Conservation (phyloP, 2,329 filamentous ascomycete species). For the Ambrosiella cleistominuta region DNA sequence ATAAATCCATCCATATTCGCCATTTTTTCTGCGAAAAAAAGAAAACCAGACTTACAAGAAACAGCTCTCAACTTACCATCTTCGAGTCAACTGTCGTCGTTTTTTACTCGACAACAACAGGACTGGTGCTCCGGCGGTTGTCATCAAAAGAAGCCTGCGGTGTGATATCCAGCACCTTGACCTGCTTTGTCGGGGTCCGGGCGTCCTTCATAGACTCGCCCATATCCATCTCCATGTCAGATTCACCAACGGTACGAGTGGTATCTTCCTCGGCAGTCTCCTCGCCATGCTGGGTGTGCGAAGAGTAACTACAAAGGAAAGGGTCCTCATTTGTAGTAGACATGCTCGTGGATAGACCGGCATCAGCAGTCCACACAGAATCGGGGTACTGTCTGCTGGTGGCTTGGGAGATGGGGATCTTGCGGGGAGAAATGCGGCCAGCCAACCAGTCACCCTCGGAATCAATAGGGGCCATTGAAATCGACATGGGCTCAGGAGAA, state of each 20-base stretch:
- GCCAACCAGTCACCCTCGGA: slow-evolving; percentile 95
- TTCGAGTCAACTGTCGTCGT: neutral
- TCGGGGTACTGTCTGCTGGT: slow-evolving; percentile 24
- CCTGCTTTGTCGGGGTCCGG: neutral
- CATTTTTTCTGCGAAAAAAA: neutral
- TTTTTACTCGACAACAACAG: neutral
- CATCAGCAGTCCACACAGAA: slow-evolving; percentile 40
- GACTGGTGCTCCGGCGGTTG: slow-evolving; percentile 19
- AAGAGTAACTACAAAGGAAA: slow-evolving; percentile 3
- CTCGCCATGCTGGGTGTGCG: slow-evolving; percentile 13
- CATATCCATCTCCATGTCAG: slow-evolving; percentile 12
- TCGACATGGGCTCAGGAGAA: slow-evolving; percentile 48
- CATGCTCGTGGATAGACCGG: slow-evolving; percentile 1
- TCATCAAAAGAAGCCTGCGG: slow-evolving; percentile 36
- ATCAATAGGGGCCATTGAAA: slow-evolving; percentile 84
- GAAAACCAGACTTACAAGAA: slow-evolving; percentile 9
- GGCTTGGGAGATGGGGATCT: slow-evolving; percentile 14
- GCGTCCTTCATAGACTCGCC: slow-evolving; percentile 17
- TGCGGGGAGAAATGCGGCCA: slow-evolving; percentile 31
- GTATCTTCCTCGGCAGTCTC: slow-evolving; percentile 18
- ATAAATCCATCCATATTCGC: slow-evolving; percentile 1
- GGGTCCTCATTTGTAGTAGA: slow-evolving; percentile 2
- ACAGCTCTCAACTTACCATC: neutral
- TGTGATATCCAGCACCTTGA: slow-evolving; percentile 49
- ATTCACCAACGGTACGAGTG: slow-evolving; percentile 12